A percentile compares a stretch with the other conserved stretches of the same genome.
Evolutionary conservation across 345 rosid genomes (phyloP).

Genomic region (Aegle marmelos): DNA sequence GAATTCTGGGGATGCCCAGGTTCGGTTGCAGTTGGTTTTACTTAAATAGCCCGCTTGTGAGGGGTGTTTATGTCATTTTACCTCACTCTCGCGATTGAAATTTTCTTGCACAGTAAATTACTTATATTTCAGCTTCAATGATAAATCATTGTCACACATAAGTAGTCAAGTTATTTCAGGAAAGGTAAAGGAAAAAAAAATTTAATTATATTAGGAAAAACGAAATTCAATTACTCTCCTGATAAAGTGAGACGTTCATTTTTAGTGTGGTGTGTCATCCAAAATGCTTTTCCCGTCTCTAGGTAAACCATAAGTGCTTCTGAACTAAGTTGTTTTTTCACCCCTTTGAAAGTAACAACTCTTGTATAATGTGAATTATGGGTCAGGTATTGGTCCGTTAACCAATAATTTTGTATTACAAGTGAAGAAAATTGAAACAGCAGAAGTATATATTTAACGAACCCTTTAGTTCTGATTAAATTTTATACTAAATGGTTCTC

Average conservation of each 20-base stretch:
- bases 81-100: too few species aligned
- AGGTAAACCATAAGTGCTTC: not conserved
- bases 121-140: too few species aligned
- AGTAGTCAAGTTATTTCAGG: too few species aligned
- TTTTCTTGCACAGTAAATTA: too few species aligned
- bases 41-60: not conserved
- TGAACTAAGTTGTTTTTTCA: not conserved
- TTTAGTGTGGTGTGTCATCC: not conserved
- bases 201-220: not conserved
- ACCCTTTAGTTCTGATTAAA: too few species aligned
- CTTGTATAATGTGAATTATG: not conserved
- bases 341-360: not conserved
- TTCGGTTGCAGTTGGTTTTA: not conserved
- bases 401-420: not conserved
- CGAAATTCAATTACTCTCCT: not conserved
- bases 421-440: too few species aligned
- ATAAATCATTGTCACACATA: too few species aligned
- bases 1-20: conserved; percentile 2
- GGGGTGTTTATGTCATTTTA: not conserved
- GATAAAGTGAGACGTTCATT: not conserved
- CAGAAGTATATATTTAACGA: too few species aligned
- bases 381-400: not conserved
- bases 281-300: not conserved
- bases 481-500: too few species aligned
- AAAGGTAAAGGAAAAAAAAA: not conserved